A percentile compares a stretch with the other conserved stretches of the same genome.
These are phyloP conservation scores for Moringa oleifera DNA, from an alignment of 345 rosid genomes.

Conservation along the genomic window DNA sequence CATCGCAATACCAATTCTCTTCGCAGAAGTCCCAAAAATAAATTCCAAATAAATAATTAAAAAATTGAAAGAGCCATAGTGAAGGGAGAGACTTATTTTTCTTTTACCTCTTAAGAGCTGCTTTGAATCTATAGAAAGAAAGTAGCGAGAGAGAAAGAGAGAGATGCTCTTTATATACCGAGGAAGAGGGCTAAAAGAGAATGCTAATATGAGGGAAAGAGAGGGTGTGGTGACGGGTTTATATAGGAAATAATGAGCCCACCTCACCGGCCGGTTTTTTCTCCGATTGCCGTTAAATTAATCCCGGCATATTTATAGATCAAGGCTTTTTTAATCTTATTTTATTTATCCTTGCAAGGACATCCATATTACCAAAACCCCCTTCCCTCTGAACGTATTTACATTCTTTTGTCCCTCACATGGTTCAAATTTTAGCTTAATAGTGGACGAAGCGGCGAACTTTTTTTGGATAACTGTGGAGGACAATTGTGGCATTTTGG, in stretches of 20 bases:
- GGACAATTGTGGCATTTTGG: too few relatives aligned
- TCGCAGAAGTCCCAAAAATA: slow-evolving; percentile 1
- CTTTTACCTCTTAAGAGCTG: slow-evolving; percentile 30
- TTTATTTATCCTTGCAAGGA: too few relatives aligned
- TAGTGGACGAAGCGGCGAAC: neutral
- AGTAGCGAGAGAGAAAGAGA: slow-evolving; percentile 11
- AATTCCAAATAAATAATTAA: slow-evolving; percentile 1
- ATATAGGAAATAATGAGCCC: slow-evolving; percentile 51
- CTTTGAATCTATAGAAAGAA: slow-evolving; percentile 23
- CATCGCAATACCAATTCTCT: slow-evolving; percentile 2
- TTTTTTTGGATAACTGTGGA: neutral
- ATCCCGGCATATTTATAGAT: neutral
- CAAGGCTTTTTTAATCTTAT: neutral
- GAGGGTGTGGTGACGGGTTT: slow-evolving; percentile 23
- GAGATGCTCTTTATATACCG: slow-evolving; percentile 9
- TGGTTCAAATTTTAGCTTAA: neutral
- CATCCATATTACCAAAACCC: neutral
- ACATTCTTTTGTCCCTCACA: neutral
- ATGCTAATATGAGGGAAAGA: slow-evolving; percentile 15
- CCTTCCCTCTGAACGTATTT: neutral
- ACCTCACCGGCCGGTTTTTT: slow-evolving; percentile 30
- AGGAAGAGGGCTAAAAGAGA: slow-evolving; percentile 6
- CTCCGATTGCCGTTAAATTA: slow-evolving; percentile 25
- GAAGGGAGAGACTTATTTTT: slow-evolving; percentile 1
- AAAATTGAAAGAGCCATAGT: slow-evolving; percentile 5